phyloP scores from a whole-genome alignment of 495 filamentous ascomycete species.

The Hypoxylon fragiforme region DNA sequence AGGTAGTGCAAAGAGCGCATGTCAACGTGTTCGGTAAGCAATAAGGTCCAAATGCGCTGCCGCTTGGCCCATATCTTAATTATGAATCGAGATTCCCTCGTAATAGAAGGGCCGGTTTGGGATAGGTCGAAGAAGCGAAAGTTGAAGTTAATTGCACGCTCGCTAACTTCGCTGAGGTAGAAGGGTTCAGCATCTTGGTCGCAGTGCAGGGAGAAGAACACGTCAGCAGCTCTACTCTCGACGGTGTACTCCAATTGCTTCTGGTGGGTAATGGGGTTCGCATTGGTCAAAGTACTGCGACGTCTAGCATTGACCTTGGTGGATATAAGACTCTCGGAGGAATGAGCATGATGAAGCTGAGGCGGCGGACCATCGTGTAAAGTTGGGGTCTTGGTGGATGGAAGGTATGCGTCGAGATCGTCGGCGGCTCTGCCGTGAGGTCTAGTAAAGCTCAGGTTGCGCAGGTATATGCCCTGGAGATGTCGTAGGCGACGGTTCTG shows the following conservation, averaged over 20 bases:
- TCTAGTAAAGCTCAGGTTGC: slow-evolving; percentile 74
- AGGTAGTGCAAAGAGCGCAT: slow-evolving; percentile 77
- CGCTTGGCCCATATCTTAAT: slow-evolving; percentile 80
- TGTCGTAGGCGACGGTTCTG: slow-evolving; percentile 90
- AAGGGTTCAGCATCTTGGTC: slow-evolving; percentile 68
- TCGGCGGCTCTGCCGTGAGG: slow-evolving; percentile 76
- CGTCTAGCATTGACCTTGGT: slow-evolving; percentile 52
- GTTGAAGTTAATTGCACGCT: slow-evolving; percentile 84
- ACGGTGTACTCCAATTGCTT: slow-evolving; percentile 74
- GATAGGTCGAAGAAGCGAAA: slow-evolving; percentile 86
- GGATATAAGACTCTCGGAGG: slow-evolving; percentile 66
- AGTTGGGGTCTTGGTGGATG: slow-evolving; percentile 68
- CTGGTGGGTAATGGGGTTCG: slow-evolving; percentile 70
- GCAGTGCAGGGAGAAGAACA: slow-evolving; percentile 86
- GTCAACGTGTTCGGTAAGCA: slow-evolving; percentile 73
- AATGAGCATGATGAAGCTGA: slow-evolving; percentile 67
- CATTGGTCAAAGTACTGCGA: slow-evolving; percentile 70
- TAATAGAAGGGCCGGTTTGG: slow-evolving; percentile 64
- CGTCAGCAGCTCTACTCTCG: slow-evolving; percentile 74
- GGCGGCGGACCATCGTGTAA: slow-evolving; percentile 52
- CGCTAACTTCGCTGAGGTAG: slow-evolving; percentile 84
- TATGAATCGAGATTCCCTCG: slow-evolving; percentile 63
- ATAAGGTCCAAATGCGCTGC: slow-evolving; percentile 59
- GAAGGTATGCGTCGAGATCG: slow-evolving; percentile 78
- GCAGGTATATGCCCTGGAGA: slow-evolving; percentile 81